Percentiles rank a stretch among this genome's conserved stretches.
Evolutionary conservation across 129 eudicot genomes (phyloP).

Genomic region (sunflower (Helianthus annuus)): DNA sequence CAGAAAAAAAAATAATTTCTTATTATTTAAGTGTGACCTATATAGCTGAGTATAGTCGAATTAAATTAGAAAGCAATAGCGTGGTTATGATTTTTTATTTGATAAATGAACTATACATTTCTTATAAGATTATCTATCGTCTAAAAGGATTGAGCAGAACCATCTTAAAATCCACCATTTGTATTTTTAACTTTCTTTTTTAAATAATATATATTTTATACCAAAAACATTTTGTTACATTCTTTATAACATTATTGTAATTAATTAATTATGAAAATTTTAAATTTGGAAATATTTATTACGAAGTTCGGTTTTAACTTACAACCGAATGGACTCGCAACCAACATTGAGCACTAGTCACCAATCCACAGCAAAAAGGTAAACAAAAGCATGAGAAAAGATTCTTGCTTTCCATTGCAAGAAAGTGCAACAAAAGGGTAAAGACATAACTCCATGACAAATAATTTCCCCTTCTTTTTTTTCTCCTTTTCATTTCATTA

Average conservation of each 20-base stretch:
- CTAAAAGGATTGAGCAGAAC: too few relatives aligned
- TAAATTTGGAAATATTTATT: too few relatives aligned
- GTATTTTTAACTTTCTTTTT: neutral
- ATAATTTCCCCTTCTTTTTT: conserved; percentile 26
- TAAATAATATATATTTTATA: too few relatives aligned
- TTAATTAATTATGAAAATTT: too few relatives aligned
- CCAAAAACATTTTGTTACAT: too few relatives aligned
- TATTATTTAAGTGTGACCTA: too few relatives aligned
- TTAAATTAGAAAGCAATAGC: neutral
- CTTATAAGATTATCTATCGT: too few relatives aligned
- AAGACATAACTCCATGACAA: conserved; percentile 26
- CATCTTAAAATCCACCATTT: too few relatives aligned
- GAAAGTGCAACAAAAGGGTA: conserved; percentile 24
- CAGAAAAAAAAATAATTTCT: neutral
- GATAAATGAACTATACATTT: too few relatives aligned
- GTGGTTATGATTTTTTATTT: neutral
- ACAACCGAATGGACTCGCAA: neutral
- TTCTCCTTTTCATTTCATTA: conserved; percentile 20
- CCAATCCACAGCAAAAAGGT: conserved; percentile 14
- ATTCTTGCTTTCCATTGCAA: conserved; percentile 34
- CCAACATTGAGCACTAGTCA: conserved; percentile 13
- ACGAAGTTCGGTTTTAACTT: too few relatives aligned
- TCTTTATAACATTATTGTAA: too few relatives aligned
- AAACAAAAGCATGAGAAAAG: conserved; percentile 25
- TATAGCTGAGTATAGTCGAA: neutral